Conservation (phyloP, 805 yeast species). For the Pichia nakasei region DNA sequence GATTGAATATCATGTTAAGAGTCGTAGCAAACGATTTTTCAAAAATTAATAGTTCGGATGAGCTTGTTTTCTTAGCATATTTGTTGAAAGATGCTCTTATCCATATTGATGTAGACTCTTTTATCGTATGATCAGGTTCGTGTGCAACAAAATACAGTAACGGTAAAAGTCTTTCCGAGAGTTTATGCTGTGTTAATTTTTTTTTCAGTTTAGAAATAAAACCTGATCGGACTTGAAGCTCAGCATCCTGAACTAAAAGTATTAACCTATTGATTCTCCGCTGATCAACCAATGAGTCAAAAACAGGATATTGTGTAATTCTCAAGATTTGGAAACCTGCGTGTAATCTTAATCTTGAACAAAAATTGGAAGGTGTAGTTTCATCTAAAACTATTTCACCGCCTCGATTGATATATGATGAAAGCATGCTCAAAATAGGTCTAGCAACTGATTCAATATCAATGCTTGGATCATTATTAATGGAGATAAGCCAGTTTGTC, state of each 20-base stretch:
- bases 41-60: slow-evolving; percentile 36
- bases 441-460: slow-evolving; percentile 38
- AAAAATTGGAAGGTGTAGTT: slow-evolving; percentile 52
- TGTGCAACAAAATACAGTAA: slow-evolving; percentile 65
- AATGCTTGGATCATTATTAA: slow-evolving; percentile 30
- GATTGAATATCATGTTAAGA: slow-evolving; percentile 66
- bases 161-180: slow-evolving; percentile 61
- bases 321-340: slow-evolving; percentile 64
- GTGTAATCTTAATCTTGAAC: slow-evolving; percentile 51
- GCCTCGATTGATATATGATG: slow-evolving; percentile 59
- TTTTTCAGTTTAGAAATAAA: slow-evolving; percentile 45
- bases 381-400: slow-evolving; percentile 61
- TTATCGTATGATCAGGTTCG: slow-evolving; percentile 54
- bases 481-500: slow-evolving; percentile 42
- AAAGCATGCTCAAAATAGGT: slow-evolving; percentile 59
- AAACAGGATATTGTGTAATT: slow-evolving; percentile 47
- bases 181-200: slow-evolving; percentile 38
- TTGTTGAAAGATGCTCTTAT: slow-evolving; percentile 47
- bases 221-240: slow-evolving; percentile 42
- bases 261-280: slow-evolving; percentile 43
- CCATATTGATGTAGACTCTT: slow-evolving; percentile 57
- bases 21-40: slow-evolving; percentile 64
- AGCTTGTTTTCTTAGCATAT: slow-evolving; percentile 18
- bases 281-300: slow-evolving; percentile 45
- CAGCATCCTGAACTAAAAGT: slow-evolving; percentile 59